Evolutionary conservation across 108 stramenopile genomes (phyloP), one percentile per base, ranked within the genome.

Genomic region (Nitzschia sp.): DNA sequence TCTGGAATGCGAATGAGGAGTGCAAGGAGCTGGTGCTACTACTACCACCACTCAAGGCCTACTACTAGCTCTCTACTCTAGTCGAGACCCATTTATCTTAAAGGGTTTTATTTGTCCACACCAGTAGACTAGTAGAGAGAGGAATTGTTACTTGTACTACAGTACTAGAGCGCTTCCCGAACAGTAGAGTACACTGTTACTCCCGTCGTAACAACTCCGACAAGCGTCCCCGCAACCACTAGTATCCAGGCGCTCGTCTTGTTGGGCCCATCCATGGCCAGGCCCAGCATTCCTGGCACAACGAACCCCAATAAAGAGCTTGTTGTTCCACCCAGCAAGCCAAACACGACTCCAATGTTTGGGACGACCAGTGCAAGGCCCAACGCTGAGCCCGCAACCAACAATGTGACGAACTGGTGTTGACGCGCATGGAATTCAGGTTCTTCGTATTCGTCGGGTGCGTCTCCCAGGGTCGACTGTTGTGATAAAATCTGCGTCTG

Each of bases 291-390:
- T 28, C 86, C 92, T 27, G 92, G 92, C 3, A 93, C 75, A 45
- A 85, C 70, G 62, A 90, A 90, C 33, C 89, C 85, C 62, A 93
- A 69, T 19, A 89, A 38, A 22, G 81, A 76, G 21, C 78, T 77
- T 3, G 87, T 77, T 1, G 87, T 89, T 30, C 92, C 89, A 32
- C 92, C 89, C 73, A 93, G 74, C 2, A 93, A 58, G 8, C 84
- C 84, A 72, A 93, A 93, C 15, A 93, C 84, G 21, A 88, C 75
- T 15, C 83, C 83, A 46, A 93, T 90, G 47, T 86, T 79, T 26
- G 89, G 87, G 21, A 87, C 60, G 2, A 93, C 56, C 26, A 93
- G 60, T 38, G 89, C 87, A 13, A 86, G 63, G 41, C 81, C 73
- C 58, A 92, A 63, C 9, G 91, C 83, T 21, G 58, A 60, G 9